Percentiles rank a stretch among this genome's conserved stretches.
Evolutionary conservation across 2,329 filamentous ascomycete species (phyloP).

Genomic region (Epichloe gansuensis): DNA sequence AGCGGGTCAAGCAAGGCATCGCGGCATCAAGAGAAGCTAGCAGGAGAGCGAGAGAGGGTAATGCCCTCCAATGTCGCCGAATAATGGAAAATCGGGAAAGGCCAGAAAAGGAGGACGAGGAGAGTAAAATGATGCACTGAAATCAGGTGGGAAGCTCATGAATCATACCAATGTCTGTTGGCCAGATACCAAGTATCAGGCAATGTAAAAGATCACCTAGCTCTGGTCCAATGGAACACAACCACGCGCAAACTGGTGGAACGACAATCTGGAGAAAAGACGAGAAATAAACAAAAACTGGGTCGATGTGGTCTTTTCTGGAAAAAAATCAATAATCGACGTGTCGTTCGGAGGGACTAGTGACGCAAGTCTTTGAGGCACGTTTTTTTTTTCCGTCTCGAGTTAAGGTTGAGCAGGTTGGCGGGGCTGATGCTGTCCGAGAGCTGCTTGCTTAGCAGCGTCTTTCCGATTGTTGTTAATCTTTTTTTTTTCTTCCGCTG

Average conservation of each 20-base stretch:
- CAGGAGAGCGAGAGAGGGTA: background rate
- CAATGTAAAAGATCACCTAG: background rate
- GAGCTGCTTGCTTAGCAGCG: background rate
- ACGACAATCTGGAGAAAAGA: background rate
- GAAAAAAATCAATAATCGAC: background rate
- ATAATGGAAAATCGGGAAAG: background rate
- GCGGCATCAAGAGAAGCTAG: background rate
- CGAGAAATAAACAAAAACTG: background rate
- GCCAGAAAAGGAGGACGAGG: background rate
- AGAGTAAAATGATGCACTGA: background rate
- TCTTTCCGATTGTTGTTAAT: background rate
- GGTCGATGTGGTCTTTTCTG: background rate
- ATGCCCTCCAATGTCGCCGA: background rate
- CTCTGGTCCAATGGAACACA: background rate
- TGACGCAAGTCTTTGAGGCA: background rate
- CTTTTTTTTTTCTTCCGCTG: too few relatives aligned
- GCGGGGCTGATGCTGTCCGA: background rate
- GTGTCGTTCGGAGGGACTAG: background rate
- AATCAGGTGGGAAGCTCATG: background rate
- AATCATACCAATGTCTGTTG: background rate
- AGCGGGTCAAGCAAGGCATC: background rate
- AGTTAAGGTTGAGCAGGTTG: constrained; percentile 1
- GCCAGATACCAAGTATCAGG: background rate
- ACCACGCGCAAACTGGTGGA: background rate
- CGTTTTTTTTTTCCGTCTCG: constrained; percentile 3